Evolutionary conservation across 176 grass and related monocot species (phyloP).

Genomic region (Carex scoparia): DNA sequence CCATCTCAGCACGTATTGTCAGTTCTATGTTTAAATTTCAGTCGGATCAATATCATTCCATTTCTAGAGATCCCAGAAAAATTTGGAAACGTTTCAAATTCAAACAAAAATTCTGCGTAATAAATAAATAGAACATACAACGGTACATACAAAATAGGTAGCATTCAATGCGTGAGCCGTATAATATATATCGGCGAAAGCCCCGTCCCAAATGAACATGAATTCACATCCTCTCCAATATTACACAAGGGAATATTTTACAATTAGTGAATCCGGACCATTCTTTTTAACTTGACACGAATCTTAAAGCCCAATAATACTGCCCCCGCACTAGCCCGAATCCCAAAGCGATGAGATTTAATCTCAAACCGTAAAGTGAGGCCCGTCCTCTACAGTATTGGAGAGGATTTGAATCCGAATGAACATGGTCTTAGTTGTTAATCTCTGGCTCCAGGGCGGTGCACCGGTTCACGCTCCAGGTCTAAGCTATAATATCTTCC

Average conservation of each 20-base stretch:
- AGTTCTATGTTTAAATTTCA: not conserved
- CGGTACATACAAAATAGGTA: not conserved
- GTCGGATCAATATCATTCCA: not conserved
- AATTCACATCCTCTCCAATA: too few relatives aligned
- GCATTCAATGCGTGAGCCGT: constrained; percentile 6
- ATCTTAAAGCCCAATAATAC: too few relatives aligned
- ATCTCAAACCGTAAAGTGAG: too few relatives aligned
- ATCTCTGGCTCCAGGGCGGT: not conserved
- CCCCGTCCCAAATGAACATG: too few relatives aligned
- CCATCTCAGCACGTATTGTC: not conserved
- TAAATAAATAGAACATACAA: not conserved
- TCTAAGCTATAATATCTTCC: constrained; percentile 1
- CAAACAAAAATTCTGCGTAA: not conserved
- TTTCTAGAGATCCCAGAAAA: not conserved
- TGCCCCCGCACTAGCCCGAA: too few relatives aligned
- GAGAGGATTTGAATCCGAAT: too few relatives aligned
- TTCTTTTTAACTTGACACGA: too few relatives aligned
- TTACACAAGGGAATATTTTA: too few relatives aligned
- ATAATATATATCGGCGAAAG: too few relatives aligned
- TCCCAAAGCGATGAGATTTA: too few relatives aligned
- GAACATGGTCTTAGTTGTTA: constrained; percentile 2
- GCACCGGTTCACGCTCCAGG: not conserved
- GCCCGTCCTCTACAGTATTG: too few relatives aligned
- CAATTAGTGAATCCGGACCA: too few relatives aligned
- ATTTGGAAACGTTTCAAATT: not conserved